Base-by-base conservation (phyloP, 306 rosid genomes). In the Carpinus viminea region DNA sequence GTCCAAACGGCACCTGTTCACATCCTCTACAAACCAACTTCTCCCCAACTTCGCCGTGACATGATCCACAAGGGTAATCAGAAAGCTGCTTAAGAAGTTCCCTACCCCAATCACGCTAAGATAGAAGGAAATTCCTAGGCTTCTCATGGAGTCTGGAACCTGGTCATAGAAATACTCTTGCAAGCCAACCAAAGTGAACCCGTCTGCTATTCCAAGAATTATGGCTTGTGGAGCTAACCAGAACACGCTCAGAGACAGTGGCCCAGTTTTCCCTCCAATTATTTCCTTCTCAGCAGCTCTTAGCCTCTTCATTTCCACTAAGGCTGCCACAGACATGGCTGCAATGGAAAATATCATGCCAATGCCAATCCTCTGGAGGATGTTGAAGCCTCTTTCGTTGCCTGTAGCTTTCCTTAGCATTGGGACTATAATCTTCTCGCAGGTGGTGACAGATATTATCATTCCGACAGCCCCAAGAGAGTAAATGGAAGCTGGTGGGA, bases 81-180 rank as follows among this genome's bases (percentile, higher is more conserved):
- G 43, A 24, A 88, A 85, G 66, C 87, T 88, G 31, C 84, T 83
- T 20, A 88, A 51, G 81, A 88, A 88, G 53, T 76, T 83, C 61
- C 87, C 91, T 8, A 68, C 61, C 31, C 89, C 91, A 73, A 88
- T 52, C 79, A 85, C 87, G 70, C 91, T 83, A 11, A 88, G 87
- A 76, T 46, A 88, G n/a, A 88, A 48, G 43, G 88, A 85, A 79
- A 87, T 74, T 43, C 90, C 90, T 31, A 85, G 24, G 76, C 90
- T 87, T 66, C 90, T 82, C 88, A 85, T 82, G 1, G 88, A 82
- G 53, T 85, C 88, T 26, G 88, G 88, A 41, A 87, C 88, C 65
- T 87, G 80, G 47, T 85, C 90, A 51, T 87, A 87, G 81, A 87
- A 87, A 69, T 70, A 80, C 76, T 87, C 88, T 68, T 87, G 88